Base-by-base conservation (phyloP, 2,329 filamentous ascomycete species). In the Talaromyces sp. region DNA sequence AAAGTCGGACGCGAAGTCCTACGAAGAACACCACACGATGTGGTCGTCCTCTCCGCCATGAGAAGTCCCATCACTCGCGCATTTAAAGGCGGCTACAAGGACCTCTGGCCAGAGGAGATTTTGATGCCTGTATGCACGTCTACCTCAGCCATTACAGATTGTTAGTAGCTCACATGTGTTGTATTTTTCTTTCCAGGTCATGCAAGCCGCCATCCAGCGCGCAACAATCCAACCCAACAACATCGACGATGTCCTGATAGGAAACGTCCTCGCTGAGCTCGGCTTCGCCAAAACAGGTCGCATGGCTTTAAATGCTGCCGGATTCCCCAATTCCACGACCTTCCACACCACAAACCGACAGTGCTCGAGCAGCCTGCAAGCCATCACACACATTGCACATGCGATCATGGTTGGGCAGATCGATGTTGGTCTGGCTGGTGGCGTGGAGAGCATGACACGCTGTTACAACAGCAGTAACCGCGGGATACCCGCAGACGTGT, bases 361-460 rank as follows among this genome's bases (percentile, higher is more conserved):
- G 85, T 98, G 93, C 83, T 95, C 90, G 53, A 96, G 92, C 0
- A 93, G 93, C 59, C 86, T 98, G 66, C 93, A 96, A 78, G 91
- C 93, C 60, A 89, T 92, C 7, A 92, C 93, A 76, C 91, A 96
- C 72, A 93, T 97, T 65, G 91, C 93, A 51, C 87, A 93, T 77
- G 84, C 91, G 71, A 96, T 98, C 74, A 74, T 82, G 60, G 79
- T 80, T 56, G 91, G 91, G 62, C 85, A 84, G 70, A 96, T 97
- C 74, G 87, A 95, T 64, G 78, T 95, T 66, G 93, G 93, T 66
- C 81, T 98, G 64, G 93, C 91, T n/a, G 79, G 93, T 56, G 93
- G 93, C 57, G 91, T 89, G 59, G 93, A 98, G 80, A 86, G 83
- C 72, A 97, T 98, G 93, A 87, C 86, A 2, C 59, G 67, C 19